A percentile compares a stretch with the other conserved stretches of the same genome.
These are phyloP conservation scores for Phytophthora macrochlamydospora DNA, from an alignment of 352 stramenopile genomes.

Conservation along the genomic window DNA sequence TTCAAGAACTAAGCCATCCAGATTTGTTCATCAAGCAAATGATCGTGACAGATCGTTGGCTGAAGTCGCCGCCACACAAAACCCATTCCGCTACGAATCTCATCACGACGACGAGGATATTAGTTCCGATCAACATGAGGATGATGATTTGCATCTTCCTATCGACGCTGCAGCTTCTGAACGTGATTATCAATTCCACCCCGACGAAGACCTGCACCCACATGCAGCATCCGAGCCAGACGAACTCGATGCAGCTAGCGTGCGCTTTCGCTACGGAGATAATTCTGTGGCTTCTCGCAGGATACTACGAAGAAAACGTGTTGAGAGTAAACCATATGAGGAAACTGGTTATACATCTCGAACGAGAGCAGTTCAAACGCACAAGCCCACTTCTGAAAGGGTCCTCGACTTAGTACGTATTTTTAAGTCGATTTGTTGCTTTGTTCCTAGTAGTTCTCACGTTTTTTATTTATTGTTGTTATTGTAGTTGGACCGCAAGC, in stretches of 20 bases:
- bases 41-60: conserved; percentile 24
- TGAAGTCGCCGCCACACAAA: conserved; percentile 24
- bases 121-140: conserved; percentile 3
- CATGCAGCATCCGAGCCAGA: conserved; percentile 8
- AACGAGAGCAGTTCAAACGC: conserved; percentile 5
- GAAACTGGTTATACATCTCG: conserved; percentile 9
- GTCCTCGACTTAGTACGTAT: conserved; percentile 25
- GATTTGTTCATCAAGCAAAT: conserved; percentile 9
- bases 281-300: conserved; percentile 4
- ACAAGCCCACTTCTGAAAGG: conserved; percentile 11
- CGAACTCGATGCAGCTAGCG: conserved; percentile 6
- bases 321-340: conserved; percentile 3
- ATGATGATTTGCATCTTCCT: neutral
- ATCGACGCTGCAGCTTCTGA: conserved; percentile 5
- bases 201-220: conserved; percentile 1
- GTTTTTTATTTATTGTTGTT: neutral
- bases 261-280: conserved; percentile 17
- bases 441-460: conserved; percentile 11
- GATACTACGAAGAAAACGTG: neutral
- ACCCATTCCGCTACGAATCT: conserved; percentile 22
- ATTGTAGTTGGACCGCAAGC: conserved; percentile 27
- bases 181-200: neutral
- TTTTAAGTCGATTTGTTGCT: neutral
- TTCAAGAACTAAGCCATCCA: conserved; percentile 11
- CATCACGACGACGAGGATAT: conserved; percentile 2